Evolutionary conservation across 768 basidiomycete species (phyloP).

Genomic region (Galerina marginata): DNA sequence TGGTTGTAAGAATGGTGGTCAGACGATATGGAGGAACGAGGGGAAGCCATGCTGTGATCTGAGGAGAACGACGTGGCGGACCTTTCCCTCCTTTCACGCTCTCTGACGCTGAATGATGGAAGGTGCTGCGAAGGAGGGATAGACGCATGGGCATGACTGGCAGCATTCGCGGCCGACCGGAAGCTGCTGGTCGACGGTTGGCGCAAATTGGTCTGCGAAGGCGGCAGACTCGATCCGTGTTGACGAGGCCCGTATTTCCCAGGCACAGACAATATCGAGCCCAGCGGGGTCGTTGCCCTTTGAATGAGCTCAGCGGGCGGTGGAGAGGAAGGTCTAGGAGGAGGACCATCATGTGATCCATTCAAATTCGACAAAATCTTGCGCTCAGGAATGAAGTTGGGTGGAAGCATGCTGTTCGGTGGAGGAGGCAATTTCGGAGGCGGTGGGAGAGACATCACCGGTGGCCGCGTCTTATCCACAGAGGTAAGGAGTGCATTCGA

Average conservation of each 20-base stretch:
- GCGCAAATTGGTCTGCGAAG: conserved; percentile 67
- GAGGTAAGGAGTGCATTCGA: conserved; percentile 48
- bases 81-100: conserved; percentile 59
- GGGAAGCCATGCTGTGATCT: conserved; percentile 67
- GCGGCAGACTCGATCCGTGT: conserved; percentile 79
- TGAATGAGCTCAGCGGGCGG: conserved; percentile 92
- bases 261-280: conserved; percentile 62
- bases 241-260: conserved; percentile 56
- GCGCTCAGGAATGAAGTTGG: conserved; percentile 76
- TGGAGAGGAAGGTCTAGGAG: conserved; percentile 89
- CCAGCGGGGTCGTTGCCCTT: conserved; percentile 88
- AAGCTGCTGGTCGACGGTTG: conserved; percentile 85
- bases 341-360: conserved; percentile 64
- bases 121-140: conserved; percentile 47
- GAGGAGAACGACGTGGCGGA: conserved; percentile 76
- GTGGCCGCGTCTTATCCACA: conserved; percentile 81
- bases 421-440: conserved; percentile 81
- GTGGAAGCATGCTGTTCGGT: conserved; percentile 72
- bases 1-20: conserved; percentile 58
- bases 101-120: conserved; percentile 55
- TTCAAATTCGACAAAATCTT: conserved; percentile 50
- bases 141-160: conserved; percentile 49
- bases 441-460: conserved; percentile 84
- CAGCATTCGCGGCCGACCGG: conserved; percentile 62
- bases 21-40: conserved; percentile 84